Evolutionary conservation across 78 protist genomes (phyloP), one percentile per base, ranked within the genome.

Genomic region (Dictyostelium firmibasis): DNA sequence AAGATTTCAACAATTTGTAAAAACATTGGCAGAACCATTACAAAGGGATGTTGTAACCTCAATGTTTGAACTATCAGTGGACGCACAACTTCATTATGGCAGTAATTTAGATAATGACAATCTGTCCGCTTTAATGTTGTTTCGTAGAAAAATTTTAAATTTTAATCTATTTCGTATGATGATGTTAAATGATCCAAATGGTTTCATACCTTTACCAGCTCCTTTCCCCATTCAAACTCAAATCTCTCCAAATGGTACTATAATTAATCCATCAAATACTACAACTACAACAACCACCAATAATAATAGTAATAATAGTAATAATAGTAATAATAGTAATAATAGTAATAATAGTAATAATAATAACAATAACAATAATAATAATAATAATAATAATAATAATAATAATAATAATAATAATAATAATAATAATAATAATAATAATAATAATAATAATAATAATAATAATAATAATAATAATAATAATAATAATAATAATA

Each of bases 181-280:
- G 94, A 88, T 88, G 94, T 35, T 88, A 3, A 33, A 57, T 6
- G 44, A 88, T 69, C 86, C 85, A 33, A 67, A 62, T 29, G 23
- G 43, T 27, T 14, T 18, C 20, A 47, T 88, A 2, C 94, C 94
- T 2, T 38, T 88, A 4, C 94, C 94, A 3, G 53, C 81, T 20
- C 81, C 84, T 9, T 33, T 43, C 33, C 64, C 25, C 16, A n/a
- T 16, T 78, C 23, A 43, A 20, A 78, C 62, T 38, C 43, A 38
- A 27, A 67, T 67, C 29, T n/a, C 41, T 27, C 35, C 75, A 67
- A 67, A 67, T 67, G 33, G 29, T 27, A 25, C 75, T 27, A 67
- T 23, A 25, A 11, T 27, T 27, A 23, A 67, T 67, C 33, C 75
- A 67, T 25, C 75, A 67, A 67, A 67, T 25, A 74, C 43, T 1